Base-by-base conservation (phyloP, 768 basidiomycete genomes). In the Pleurotus cornucopiae region DNA sequence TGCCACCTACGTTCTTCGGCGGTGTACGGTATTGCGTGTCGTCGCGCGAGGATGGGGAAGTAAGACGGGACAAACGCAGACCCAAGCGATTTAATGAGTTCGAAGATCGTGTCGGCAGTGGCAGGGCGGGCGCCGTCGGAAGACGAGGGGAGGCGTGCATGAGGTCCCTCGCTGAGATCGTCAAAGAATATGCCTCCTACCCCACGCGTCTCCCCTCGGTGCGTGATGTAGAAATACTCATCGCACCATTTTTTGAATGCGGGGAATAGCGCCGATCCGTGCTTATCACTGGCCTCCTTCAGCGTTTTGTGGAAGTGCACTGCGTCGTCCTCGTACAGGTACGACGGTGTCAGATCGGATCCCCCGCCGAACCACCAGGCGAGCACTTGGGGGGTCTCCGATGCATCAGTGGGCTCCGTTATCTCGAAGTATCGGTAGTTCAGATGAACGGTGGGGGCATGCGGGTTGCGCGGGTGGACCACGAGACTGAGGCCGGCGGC, bases 301-400 rank as follows among this genome's bases (percentile, higher is more conserved):
- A 95, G 70, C 2, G 86, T 86, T 14, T 65, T 59, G 74, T 99
- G 97, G 74, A 98, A 99, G 67, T 94, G 92, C 18, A 69, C 65
- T 9, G 84, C 92, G 67, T 98, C 97, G 56, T 89, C 89, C 56
- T 86, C 84, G 73, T 86, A 92, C 14, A 98, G 82, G 70, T 98
- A 98, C 3, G 88, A 87, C 1, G 96, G 96, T 0, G 97, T 99
- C 30, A 98, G 80, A 68, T 99, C 96, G 5, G 85, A 86, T 5
- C 96, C 96, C 34, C 97, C 97, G 16, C 97, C 96, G 66, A 98
- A 99, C 97, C 96, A 99, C 94, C 95, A 98, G 23, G 94, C 86
- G 41, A 94, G 72, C 16, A 91, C 71, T 61, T 81, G 79, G 6
- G 80, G 78, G 21, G 73, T 66, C 53, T 67, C 66, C 13, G 64